A percentile compares a stretch with the other conserved stretches of the same genome.
Conservation (phyloP, 1,139 yeast species). For the Protomyces inouyei region DNA sequence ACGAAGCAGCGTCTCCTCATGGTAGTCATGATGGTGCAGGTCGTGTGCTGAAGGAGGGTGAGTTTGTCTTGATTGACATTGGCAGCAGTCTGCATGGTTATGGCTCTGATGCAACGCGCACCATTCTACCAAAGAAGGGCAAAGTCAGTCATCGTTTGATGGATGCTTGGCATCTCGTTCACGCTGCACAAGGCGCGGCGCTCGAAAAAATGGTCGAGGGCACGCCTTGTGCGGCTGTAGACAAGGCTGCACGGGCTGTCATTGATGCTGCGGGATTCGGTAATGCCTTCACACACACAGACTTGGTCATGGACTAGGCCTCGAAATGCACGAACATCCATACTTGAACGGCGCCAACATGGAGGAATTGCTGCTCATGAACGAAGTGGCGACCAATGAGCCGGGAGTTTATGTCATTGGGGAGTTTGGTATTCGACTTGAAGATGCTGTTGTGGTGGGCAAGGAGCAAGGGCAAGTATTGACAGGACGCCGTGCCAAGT, state of each 20-base stretch:
- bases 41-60: conserved; percentile 7
- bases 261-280: conserved; percentile 14
- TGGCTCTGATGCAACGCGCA: conserved; percentile 22
- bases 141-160: not conserved
- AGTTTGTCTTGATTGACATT: conserved; percentile 23
- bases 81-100: conserved; percentile 22
- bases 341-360: conserved; percentile 25
- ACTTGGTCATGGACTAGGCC: conserved; percentile 27
- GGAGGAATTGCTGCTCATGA: not conserved
- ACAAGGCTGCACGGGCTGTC: conserved; percentile 15
- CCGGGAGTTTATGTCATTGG: conserved; percentile 90
- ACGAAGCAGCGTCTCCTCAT: conserved; percentile 26
- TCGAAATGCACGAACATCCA: conserved; percentile 27
- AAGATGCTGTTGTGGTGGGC: conserved; percentile 75
- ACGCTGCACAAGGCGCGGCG: conserved; percentile 16
- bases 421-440: conserved; percentile 57
- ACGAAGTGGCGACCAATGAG: conserved; percentile 72
- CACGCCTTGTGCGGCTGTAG: conserved; percentile 15
- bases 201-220: not conserved
- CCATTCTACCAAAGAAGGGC: conserved; percentile 9
- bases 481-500: conserved; percentile 19
- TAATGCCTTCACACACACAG: conserved; percentile 19
- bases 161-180: conserved; percentile 11
- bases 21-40: conserved; percentile 6
- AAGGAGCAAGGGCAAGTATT: conserved; percentile 54